Conservation (phyloP, 2,329 filamentous ascomycete species). For the Cladophialophora psammophila region DNA sequence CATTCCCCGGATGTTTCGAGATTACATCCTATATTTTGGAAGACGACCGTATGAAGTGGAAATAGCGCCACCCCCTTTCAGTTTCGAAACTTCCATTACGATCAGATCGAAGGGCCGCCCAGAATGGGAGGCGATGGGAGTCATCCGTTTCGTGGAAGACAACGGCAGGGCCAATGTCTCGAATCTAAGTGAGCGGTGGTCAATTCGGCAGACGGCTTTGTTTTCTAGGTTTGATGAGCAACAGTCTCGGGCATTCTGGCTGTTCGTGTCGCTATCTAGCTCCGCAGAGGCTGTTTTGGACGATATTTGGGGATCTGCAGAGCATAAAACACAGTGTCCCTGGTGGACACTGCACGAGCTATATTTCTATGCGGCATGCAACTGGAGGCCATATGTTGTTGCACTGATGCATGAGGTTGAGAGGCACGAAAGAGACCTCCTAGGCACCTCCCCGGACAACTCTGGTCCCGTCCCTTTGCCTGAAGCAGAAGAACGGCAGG, state of each 20-base stretch:
- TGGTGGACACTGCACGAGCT: slow-evolving; percentile 2
- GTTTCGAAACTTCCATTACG: neutral
- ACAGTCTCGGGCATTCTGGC: neutral
- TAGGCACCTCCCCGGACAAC: slow-evolving; percentile 20
- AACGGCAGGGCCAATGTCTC: neutral
- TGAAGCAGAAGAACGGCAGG: slow-evolving; percentile 10
- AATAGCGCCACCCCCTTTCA: slow-evolving; percentile 1
- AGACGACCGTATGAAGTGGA: slow-evolving; percentile 4
- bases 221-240: slow-evolving; percentile 5
- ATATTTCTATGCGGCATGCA: neutral
- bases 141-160: slow-evolving; percentile 12
- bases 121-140: slow-evolving; percentile 15
- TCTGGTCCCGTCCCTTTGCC: slow-evolving; percentile 13
- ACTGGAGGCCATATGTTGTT: slow-evolving; percentile 2
- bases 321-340: neutral
- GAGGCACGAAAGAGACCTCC: neutral
- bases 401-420: slow-evolving; percentile 6
- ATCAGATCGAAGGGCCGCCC: neutral
- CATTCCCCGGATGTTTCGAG: neutral
- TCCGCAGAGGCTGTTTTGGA: neutral
- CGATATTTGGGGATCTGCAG: slow-evolving; percentile 12
- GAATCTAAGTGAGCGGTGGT: slow-evolving; percentile 8
- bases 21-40: neutral
- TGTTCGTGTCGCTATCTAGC: slow-evolving; percentile 11
- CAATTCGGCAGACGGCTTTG: slow-evolving; percentile 12